These are phyloP conservation scores for Austroboletus eburneus DNA, from an alignment of 768 basidiomycete genomes.

Conservation along the genomic window DNA sequence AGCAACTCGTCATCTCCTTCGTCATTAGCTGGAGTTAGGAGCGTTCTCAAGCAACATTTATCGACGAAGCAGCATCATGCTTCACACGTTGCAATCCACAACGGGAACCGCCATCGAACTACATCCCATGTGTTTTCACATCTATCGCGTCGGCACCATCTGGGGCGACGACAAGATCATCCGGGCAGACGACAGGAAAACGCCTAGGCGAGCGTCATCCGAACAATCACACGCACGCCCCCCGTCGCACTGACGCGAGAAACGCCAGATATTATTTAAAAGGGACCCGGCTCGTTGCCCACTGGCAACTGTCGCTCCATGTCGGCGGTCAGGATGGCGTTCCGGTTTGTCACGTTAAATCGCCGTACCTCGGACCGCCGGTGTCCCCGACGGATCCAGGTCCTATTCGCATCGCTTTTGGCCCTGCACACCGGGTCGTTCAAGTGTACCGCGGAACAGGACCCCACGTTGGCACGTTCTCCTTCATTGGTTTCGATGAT, in stretches of 20 bases:
- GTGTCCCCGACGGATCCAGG: slow-evolving; percentile 8
- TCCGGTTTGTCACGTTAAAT: slow-evolving; percentile 23
- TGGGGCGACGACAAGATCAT: slow-evolving; percentile 29
- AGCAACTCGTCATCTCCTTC: neutral
- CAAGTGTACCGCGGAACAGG: slow-evolving; percentile 10
- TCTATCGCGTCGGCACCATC: slow-evolving; percentile 27
- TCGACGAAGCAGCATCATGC: neutral
- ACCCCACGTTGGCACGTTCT: slow-evolving; percentile 2
- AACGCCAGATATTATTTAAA: slow-evolving; percentile 24
- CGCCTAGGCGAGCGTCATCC: slow-evolving; percentile 23
- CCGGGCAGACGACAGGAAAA: slow-evolving; percentile 24
- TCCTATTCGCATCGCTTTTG: slow-evolving; percentile 19
- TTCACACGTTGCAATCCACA: neutral
- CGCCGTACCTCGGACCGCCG: slow-evolving; percentile 27
- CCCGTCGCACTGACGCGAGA: too few species aligned
- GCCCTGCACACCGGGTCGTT: slow-evolving; percentile 4
- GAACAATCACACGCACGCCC: too few species aligned
- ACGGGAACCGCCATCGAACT: slow-evolving; percentile 1
- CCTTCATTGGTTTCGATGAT: slow-evolving; percentile 24
- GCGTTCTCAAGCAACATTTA: neutral
- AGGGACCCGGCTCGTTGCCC: slow-evolving; percentile 10
- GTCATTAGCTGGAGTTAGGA: neutral
- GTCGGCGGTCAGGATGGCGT: slow-evolving; percentile 16
- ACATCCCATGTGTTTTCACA: slow-evolving; percentile 19
- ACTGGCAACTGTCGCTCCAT: slow-evolving; percentile 24